These are phyloP conservation scores for Hsuehochloa calcarea DNA, from an alignment of 176 grass and related monocot species.

Conservation along the genomic window DNA sequence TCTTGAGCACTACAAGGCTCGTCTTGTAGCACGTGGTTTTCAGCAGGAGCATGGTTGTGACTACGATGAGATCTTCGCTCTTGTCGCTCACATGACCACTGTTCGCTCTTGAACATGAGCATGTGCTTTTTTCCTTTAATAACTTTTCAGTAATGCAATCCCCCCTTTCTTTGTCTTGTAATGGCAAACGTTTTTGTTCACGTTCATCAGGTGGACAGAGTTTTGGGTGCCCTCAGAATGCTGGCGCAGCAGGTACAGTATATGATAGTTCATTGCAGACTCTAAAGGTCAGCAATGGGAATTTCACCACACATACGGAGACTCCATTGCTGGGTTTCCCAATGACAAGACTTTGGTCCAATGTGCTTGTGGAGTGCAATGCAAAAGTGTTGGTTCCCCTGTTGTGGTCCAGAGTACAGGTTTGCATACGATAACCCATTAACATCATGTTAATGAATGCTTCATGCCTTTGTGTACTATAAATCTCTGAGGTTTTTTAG, in stretches of 20 bases:
- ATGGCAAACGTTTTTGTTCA: neutral
- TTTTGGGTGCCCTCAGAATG: conserved; percentile 83
- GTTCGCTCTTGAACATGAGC: neutral
- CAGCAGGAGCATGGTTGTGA: too few species aligned
- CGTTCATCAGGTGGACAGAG: conserved; percentile 75
- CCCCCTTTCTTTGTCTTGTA: neutral
- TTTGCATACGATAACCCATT: conserved; percentile 29
- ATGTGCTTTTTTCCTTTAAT: neutral
- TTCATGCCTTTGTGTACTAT: neutral
- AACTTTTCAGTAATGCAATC: conserved; percentile 6
- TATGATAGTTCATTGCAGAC: conserved; percentile 89
- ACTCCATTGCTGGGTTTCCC: conserved; percentile 97
- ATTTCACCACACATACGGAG: conserved; percentile 85
- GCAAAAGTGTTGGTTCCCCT: conserved; percentile 92
- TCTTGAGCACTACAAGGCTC: too few species aligned
- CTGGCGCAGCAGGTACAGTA: conserved; percentile 88
- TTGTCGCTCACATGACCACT: too few species aligned
- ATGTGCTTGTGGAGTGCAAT: conserved; percentile 83
- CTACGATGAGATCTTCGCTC: too few species aligned
- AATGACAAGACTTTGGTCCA: conserved; percentile 75
- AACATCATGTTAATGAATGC: neutral
- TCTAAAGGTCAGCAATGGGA: conserved; percentile 94
- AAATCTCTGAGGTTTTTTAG: neutral
- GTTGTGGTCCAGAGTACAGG: conserved; percentile 98
- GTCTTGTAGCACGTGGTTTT: too few species aligned